Conservation (phyloP, 305 asterid species). For the Fraxinus albicans region DNA sequence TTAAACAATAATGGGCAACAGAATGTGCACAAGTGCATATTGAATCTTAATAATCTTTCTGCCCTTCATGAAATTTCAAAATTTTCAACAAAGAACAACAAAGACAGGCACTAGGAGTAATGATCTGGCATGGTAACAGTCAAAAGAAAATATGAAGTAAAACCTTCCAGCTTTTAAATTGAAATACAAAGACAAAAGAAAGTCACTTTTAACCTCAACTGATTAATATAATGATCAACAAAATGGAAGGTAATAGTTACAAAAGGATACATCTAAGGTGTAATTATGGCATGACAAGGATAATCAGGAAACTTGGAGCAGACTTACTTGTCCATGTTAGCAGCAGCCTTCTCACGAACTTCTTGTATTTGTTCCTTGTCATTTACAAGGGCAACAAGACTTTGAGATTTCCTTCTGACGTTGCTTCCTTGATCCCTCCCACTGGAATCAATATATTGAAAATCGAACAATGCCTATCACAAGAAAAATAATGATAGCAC, state of each 20-base stretch:
- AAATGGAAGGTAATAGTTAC: neutral
- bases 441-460: slow-evolving; percentile 86
- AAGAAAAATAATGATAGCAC: slow-evolving; percentile 21
- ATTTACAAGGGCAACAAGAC: slow-evolving; percentile 85
- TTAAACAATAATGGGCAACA: neutral
- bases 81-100: neutral
- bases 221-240: neutral
- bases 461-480: slow-evolving; percentile 82
- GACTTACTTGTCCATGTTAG: slow-evolving; percentile 82
- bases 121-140: neutral
- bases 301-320: slow-evolving; percentile 18
- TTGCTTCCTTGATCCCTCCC: slow-evolving; percentile 95
- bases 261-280: neutral
- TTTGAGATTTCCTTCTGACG: slow-evolving; percentile 91
- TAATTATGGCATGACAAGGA: slow-evolving; percentile 5
- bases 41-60: neutral
- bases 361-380: slow-evolving; percentile 94
- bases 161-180: slow-evolving; percentile 6
- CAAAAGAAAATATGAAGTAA: slow-evolving; percentile 12
- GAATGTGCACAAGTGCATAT: neutral
- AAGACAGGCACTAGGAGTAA: neutral
- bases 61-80: neutral
- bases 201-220: slow-evolving; percentile 2
- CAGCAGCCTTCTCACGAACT: slow-evolving; percentile 89
- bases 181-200: slow-evolving; percentile 4